Percentiles rank a stretch among this genome's conserved stretches.
phyloP scores from a whole-genome alignment of 2,329 filamentous ascomycete species.

The Stachybotrys echinatus region DNA sequence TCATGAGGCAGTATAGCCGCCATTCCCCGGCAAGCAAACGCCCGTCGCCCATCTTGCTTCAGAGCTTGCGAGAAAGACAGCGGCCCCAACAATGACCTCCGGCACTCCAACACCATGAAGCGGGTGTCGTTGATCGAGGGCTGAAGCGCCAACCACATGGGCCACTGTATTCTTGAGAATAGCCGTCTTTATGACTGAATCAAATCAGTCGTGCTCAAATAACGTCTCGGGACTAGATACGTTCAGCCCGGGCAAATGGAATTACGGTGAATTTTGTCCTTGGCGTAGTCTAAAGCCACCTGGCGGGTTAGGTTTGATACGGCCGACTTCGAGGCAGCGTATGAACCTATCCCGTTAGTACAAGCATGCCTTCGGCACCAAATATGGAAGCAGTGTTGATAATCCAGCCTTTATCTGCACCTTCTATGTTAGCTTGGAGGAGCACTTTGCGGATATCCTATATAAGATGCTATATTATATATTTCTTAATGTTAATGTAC shows the following conservation, averaged over 20 bases:
- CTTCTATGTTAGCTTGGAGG: constrained; percentile 31
- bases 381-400: constrained; percentile 41
- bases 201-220: neutral
- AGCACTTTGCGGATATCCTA: constrained; percentile 45
- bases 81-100: constrained; percentile 22
- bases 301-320: constrained; percentile 43
- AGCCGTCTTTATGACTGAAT: constrained; percentile 17
- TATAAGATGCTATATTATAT: too few relatives aligned
- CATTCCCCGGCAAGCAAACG: constrained; percentile 30
- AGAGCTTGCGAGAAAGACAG: constrained; percentile 30
- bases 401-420: constrained; percentile 41
- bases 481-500: too few relatives aligned
- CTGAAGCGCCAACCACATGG: constrained; percentile 7
- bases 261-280: constrained; percentile 44
- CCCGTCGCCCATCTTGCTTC: constrained; percentile 37
- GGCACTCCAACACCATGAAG: constrained; percentile 20
- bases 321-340: constrained; percentile 43
- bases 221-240: too few relatives aligned
- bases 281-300: constrained; percentile 43
- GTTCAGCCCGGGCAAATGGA: constrained; percentile 45
- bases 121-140: constrained; percentile 14
- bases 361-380: constrained; percentile 26
- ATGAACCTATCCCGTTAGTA: constrained; percentile 24
- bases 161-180: constrained; percentile 17
- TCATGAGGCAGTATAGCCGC: constrained; percentile 29